phyloP scores from a whole-genome alignment of 164 flowering plant species.

The Pachysandra terminalis region DNA sequence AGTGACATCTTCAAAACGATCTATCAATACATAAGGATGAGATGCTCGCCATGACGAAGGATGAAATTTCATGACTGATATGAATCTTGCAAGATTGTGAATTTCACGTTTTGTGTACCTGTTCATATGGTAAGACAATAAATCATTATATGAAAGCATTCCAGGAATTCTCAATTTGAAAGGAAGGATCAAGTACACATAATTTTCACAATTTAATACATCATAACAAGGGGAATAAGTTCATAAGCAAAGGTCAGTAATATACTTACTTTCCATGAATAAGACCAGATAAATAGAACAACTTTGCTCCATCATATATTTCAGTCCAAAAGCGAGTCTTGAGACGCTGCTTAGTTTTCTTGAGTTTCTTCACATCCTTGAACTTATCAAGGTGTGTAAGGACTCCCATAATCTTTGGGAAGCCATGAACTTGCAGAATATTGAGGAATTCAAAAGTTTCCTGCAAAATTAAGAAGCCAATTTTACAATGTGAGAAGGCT shows the following conservation, averaged over 20 bases:
- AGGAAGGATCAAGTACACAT: not conserved
- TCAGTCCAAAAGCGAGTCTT: constrained; percentile 99
- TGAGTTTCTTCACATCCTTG: constrained; percentile 86
- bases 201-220: not conserved
- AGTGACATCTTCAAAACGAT: constrained; percentile 97
- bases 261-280: constrained; percentile 80
- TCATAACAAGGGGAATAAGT: not conserved
- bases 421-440: constrained; percentile 89
- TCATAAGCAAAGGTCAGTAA: not conserved
- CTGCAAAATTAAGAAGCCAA: constrained; percentile 34
- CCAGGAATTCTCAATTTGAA: not conserved
- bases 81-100: constrained; percentile 92
- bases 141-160: not conserved
- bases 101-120: constrained; percentile 89
- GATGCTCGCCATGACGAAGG: constrained; percentile 82
- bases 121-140: constrained; percentile 16
- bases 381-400: constrained; percentile 96
- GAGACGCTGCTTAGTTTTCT: constrained; percentile 83
- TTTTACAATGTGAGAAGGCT: not conserved
- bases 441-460: constrained; percentile 98
- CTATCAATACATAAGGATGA: constrained; percentile 91
- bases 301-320: constrained; percentile 89
- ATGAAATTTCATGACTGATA: constrained; percentile 89
- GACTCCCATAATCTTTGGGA: constrained; percentile 96
- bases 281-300: constrained; percentile 95